Conservation (phyloP, 139 green algal species). For the Chlorella sp. region DNA sequence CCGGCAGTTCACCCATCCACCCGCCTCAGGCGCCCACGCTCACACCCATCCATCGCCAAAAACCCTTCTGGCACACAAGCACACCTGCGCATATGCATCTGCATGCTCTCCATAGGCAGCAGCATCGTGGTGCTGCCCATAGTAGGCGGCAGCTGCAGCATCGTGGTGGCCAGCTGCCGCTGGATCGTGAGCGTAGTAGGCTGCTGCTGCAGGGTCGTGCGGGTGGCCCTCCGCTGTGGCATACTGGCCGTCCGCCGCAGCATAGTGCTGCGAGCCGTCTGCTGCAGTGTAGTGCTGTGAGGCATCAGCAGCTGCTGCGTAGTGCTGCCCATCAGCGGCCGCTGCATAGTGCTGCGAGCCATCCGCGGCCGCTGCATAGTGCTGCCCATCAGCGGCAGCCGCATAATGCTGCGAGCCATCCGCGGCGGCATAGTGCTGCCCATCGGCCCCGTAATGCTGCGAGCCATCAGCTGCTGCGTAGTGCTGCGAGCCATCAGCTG, state of each 20-base stretch:
- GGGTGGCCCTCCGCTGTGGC: neutral
- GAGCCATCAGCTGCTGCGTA: slow-evolving; percentile 32
- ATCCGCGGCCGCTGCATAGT: slow-evolving; percentile 11
- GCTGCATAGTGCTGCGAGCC: slow-evolving; percentile 31
- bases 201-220: neutral
- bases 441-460: slow-evolving; percentile 24
- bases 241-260: neutral
- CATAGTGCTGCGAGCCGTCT: neutral
- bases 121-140: neutral
- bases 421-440: slow-evolving; percentile 17
- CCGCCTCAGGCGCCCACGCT: too few relatives aligned
- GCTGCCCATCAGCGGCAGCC: neutral
- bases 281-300: neutral
- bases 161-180: neutral
- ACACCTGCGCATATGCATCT: neutral
- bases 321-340: neutral
- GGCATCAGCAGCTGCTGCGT: neutral
- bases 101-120: neutral
- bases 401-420: slow-evolving; percentile 15
- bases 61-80: too few relatives aligned
- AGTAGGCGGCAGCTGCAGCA: neutral
- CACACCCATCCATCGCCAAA: too few relatives aligned
- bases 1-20: too few relatives aligned
- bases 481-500: slow-evolving; percentile 1
- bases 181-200: neutral